phyloP scores from a whole-genome alignment of 225 moss, liverwort and hornwort genomes.

The Pseudoscleropodium purum region DNA sequence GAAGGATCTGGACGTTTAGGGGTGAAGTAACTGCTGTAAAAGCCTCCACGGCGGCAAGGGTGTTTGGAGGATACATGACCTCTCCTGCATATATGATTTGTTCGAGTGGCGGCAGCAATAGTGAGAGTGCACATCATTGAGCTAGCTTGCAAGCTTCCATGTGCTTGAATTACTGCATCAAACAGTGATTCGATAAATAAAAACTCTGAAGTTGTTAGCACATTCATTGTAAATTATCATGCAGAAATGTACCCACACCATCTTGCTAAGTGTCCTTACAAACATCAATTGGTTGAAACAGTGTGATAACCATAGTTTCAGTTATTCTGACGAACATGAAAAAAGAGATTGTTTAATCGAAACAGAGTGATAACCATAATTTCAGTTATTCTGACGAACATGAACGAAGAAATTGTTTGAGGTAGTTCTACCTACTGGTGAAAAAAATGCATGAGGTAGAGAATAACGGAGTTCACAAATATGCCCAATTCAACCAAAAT shows the following conservation, averaged over 20 bases:
- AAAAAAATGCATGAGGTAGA: neutral
- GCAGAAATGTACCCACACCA: neutral
- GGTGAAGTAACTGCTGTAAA: neutral
- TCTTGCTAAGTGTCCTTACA: neutral
- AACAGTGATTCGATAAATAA: neutral
- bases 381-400: neutral
- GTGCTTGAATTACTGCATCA: neutral
- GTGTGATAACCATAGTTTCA: too few species aligned
- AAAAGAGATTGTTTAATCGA: neutral
- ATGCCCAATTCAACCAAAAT: neutral
- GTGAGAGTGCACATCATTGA: neutral
- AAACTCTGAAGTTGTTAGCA: neutral
- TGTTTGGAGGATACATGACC: neutral
- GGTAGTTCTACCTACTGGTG: too few species aligned
- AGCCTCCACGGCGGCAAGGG: neutral
- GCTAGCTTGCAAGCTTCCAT: neutral
- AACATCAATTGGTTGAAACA: neutral
- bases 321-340: too few species aligned
- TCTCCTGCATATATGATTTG: neutral
- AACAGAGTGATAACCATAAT: neutral
- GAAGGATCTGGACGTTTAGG: too few species aligned
- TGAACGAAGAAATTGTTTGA: neutral
- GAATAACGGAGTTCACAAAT: neutral
- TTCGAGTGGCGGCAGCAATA: neutral
- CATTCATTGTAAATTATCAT: neutral